Conservation (phyloP, 2,329 filamentous ascomycete genomes). For the Albifimbria verrucaria region DNA sequence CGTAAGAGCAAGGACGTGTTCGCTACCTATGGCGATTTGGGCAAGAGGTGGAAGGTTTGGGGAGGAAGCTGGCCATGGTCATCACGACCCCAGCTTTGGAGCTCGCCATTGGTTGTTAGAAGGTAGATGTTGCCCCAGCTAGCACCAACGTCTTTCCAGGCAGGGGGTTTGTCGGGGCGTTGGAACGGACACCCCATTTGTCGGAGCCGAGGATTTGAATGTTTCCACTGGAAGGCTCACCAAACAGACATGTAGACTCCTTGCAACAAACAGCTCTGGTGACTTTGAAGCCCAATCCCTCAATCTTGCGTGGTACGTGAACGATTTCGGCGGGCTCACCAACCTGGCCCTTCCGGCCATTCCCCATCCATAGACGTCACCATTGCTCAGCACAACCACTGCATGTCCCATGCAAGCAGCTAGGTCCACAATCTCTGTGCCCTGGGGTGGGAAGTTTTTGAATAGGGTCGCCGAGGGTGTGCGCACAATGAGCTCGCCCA, state of each 20-base stretch:
- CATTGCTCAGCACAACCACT: conserved; percentile 69
- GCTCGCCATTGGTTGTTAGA: conserved; percentile 53
- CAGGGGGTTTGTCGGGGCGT: conserved; percentile 49
- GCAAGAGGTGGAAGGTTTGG: conserved; percentile 53
- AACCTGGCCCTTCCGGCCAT: conserved; percentile 79
- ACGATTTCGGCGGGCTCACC: conserved; percentile 56
- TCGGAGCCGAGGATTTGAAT: conserved; percentile 69
- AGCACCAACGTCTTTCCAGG: conserved; percentile 68
- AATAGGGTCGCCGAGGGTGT: conserved; percentile 48
- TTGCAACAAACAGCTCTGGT: conserved; percentile 71
- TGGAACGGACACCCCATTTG: conserved; percentile 65
- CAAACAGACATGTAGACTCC: conserved; percentile 78
- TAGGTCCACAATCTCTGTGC: conserved; percentile 58
- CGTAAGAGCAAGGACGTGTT: conserved; percentile 78
- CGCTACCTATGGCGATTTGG: conserved; percentile 78
- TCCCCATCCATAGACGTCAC: conserved; percentile 88
- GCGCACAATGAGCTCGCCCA: conserved; percentile 50
- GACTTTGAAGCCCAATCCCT: conserved; percentile 58
- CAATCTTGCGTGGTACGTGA: conserved; percentile 60
- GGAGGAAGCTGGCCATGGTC: conserved; percentile 81
- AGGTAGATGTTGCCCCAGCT: conserved; percentile 83
- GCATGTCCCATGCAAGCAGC: conserved; percentile 76
- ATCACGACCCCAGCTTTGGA: conserved; percentile 77
- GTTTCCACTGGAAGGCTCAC: conserved; percentile 50
- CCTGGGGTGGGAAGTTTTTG: conserved; percentile 60